These are phyloP conservation scores for Mercurialis annua DNA, from an alignment of 345 rosid species.

Conservation along the genomic window DNA sequence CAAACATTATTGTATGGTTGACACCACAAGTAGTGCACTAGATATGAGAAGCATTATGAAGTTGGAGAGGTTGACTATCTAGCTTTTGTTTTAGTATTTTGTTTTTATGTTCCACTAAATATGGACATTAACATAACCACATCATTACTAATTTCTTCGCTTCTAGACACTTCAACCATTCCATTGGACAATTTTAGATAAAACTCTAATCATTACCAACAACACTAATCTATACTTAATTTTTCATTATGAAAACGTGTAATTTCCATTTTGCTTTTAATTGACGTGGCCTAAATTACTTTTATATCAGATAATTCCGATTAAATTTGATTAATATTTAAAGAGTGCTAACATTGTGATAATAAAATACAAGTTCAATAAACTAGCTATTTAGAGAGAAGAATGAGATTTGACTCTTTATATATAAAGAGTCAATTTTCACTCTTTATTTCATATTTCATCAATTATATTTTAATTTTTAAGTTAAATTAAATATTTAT, in stretches of 20 bases:
- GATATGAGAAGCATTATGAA: conserved; percentile 10
- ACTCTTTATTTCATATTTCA: too few relatives aligned
- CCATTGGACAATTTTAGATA: not conserved
- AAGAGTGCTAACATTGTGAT: too few relatives aligned
- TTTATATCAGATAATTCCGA: not conserved
- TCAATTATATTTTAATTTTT: too few relatives aligned
- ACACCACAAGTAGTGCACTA: conserved; percentile 15
- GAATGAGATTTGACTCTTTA: too few relatives aligned
- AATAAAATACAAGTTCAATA: too few relatives aligned
- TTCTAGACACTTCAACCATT: conserved; percentile 4
- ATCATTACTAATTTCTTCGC: conserved; percentile 14
- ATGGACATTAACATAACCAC: conserved; percentile 40
- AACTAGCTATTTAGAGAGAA: too few relatives aligned
- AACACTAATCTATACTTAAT: not conserved
- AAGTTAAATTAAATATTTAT: too few relatives aligned
- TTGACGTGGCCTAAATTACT: not conserved
- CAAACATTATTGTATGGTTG: not conserved
- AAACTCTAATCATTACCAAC: conserved; percentile 17
- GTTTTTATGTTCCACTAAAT: conserved; percentile 38
- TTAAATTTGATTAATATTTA: too few relatives aligned
- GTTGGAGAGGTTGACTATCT: conserved; percentile 27
- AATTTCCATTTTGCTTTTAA: not conserved
- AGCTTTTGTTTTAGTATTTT: not conserved
- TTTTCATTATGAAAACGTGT: too few relatives aligned
- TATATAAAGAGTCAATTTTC: too few relatives aligned